Conservation (phyloP, 2,329 filamentous ascomycete genomes). For the Ophiostoma fasciatum region DNA sequence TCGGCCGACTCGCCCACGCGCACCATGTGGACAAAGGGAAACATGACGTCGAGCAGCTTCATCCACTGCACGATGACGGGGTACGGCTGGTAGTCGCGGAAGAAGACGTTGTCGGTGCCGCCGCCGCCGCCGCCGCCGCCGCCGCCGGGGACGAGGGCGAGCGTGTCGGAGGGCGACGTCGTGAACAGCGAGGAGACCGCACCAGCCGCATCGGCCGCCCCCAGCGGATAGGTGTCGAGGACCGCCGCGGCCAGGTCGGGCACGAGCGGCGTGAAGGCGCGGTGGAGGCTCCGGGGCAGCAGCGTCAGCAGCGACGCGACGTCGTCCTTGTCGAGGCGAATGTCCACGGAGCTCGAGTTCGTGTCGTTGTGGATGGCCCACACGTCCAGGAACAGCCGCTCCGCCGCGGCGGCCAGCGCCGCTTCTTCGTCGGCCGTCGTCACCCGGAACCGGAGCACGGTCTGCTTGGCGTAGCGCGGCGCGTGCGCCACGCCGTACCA, state of each 20-base stretch:
- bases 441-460: constrained; percentile 83
- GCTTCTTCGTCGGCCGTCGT: constrained; percentile 51
- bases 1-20: constrained; percentile 78
- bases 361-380: constrained; percentile 75
- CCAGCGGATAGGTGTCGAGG: constrained; percentile 54
- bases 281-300: constrained; percentile 58
- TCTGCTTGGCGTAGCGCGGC: constrained; percentile 53
- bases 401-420: constrained; percentile 56
- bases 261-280: constrained; percentile 60
- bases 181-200: too few species aligned
- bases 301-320: constrained; percentile 66
- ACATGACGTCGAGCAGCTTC: constrained; percentile 77
- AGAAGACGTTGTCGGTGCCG: constrained; percentile 65
- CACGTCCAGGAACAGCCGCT: constrained; percentile 70
- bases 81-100: constrained; percentile 80
- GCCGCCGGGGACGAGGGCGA: constrained; percentile 13
- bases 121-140: neutral
- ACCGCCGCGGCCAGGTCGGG: constrained; percentile 66
- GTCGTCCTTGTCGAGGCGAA: constrained; percentile 61
- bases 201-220: too few species aligned
- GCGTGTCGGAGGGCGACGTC: constrained; percentile 16
- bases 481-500: constrained; percentile 15
- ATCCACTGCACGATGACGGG: constrained; percentile 61
- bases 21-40: constrained; percentile 54
- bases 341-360: constrained; percentile 44